phyloP scores from a whole-genome alignment of 2,329 filamentous ascomycete genomes.

The Pseudogymnoascus sp. region DNA sequence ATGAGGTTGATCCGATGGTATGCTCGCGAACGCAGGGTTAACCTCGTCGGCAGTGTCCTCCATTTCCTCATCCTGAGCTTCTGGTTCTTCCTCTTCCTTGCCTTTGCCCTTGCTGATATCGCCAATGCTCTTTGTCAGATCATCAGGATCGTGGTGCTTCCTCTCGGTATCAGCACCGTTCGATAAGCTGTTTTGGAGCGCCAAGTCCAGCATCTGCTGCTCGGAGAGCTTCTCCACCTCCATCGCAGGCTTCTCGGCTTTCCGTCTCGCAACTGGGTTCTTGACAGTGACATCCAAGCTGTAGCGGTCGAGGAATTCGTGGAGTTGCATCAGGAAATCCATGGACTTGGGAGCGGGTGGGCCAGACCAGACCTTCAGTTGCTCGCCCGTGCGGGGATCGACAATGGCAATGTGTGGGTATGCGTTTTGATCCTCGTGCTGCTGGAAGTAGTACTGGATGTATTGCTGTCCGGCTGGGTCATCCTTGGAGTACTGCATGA shows the following conservation, averaged over 20 bases:
- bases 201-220: conserved; percentile 94
- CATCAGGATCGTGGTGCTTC: conserved; percentile 73
- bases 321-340: conserved; percentile 85
- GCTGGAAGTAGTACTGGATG: conserved; percentile 79
- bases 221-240: conserved; percentile 88
- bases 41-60: conserved; percentile 20
- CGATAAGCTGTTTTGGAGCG: conserved; percentile 76
- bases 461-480: conserved; percentile 73
- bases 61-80: conserved; percentile 33
- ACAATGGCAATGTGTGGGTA: conserved; percentile 96
- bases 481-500: conserved; percentile 87
- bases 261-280: conserved; percentile 80
- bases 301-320: conserved; percentile 95
- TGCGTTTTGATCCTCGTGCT: conserved; percentile 72
- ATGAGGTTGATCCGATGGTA: conserved; percentile 66
- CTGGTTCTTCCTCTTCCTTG: conserved; percentile 34
- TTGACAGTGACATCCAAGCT: conserved; percentile 81
- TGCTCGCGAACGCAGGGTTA: conserved; percentile 53
- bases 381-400: conserved; percentile 90
- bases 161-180: conserved; percentile 35
- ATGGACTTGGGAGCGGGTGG: conserved; percentile 63
- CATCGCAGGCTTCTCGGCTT: conserved; percentile 58
- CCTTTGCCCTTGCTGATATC: conserved; percentile 47
- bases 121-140: conserved; percentile 62
- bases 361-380: conserved; percentile 93